These are phyloP conservation scores for Yarrowia hollandica DNA, from an alignment of 805 yeast species.

Conservation along the genomic window DNA sequence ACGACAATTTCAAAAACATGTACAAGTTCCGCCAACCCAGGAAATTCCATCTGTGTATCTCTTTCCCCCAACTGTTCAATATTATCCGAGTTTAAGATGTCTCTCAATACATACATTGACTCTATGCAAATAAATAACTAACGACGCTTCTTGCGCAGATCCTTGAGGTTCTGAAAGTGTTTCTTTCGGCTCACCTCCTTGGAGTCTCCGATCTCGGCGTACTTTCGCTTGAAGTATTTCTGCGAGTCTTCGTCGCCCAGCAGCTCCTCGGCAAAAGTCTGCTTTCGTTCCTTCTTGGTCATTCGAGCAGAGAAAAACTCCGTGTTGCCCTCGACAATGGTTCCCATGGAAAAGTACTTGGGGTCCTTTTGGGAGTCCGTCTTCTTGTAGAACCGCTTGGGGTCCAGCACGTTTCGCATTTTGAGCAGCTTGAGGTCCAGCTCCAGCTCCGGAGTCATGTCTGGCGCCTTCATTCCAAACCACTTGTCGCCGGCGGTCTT, in stretches of 20 bases:
- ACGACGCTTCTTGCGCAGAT: constrained; percentile 53
- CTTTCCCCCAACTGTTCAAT: no score
- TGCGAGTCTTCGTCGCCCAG: constrained; percentile 68
- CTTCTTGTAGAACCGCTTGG: constrained; percentile 91
- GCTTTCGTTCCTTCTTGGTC: constrained; percentile 69
- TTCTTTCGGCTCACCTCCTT: constrained; percentile 65
- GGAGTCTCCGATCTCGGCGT: constrained; percentile 69
- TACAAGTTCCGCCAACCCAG: no score
- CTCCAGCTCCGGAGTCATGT: constrained; percentile 66
- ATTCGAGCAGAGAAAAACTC: constrained; percentile 73
- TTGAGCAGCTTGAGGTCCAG: constrained; percentile 77
- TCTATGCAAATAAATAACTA: constrained; percentile 28
- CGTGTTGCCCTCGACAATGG: constrained; percentile 76
- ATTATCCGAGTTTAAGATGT: background rate
- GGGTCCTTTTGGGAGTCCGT: constrained; percentile 63
- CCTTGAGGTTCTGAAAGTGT: constrained; percentile 62
- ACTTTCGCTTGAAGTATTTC: constrained; percentile 82
- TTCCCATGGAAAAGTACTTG: constrained; percentile 83
- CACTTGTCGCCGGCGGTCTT: constrained; percentile 60
- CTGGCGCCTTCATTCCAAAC: constrained; percentile 79
- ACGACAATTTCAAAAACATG: no score
- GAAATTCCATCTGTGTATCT: no score
- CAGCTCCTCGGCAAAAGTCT: constrained; percentile 78
- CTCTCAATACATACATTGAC: no score
- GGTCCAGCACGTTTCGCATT: constrained; percentile 89